phyloP scores from a whole-genome alignment of 2,329 filamentous ascomycete species.

The Cercospora nicotianae region DNA sequence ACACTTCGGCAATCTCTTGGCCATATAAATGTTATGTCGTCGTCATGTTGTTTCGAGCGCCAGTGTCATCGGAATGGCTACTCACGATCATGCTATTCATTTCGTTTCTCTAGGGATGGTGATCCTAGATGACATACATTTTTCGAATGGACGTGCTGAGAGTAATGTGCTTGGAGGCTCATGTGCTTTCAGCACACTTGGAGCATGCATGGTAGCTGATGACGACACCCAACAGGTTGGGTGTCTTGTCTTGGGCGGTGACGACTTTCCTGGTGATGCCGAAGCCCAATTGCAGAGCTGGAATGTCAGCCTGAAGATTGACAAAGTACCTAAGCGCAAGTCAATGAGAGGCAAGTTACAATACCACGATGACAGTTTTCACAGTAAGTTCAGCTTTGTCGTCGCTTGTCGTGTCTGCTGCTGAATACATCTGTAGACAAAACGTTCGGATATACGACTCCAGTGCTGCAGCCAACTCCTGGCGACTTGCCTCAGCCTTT shows the following conservation, averaged over 20 bases:
- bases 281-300: constrained; percentile 12
- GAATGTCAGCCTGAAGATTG: constrained; percentile 15
- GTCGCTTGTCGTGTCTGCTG: background rate
- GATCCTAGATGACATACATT: constrained; percentile 20
- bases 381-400: constrained; percentile 10
- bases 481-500: constrained; percentile 14
- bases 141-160: constrained; percentile 10
- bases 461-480: constrained; percentile 16
- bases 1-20: background rate
- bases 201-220: constrained; percentile 15
- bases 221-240: constrained; percentile 2
- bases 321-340: background rate
- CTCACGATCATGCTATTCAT: constrained; percentile 4
- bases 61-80: constrained; percentile 14
- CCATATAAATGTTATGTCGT: background rate
- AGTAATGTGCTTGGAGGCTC: constrained; percentile 18
- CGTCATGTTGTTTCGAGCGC: background rate
- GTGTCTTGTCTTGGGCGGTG: constrained; percentile 18
- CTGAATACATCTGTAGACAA: constrained; percentile 11
- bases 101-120: constrained; percentile 20
- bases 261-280: constrained; percentile 18
- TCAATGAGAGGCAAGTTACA: constrained; percentile 19
- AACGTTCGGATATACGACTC: constrained; percentile 17
- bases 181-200: constrained; percentile 16
- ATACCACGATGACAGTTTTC: constrained; percentile 15